Conservation (phyloP, 371 early-diverging fungal genomes). For the Phascolomyces articulosus region DNA sequence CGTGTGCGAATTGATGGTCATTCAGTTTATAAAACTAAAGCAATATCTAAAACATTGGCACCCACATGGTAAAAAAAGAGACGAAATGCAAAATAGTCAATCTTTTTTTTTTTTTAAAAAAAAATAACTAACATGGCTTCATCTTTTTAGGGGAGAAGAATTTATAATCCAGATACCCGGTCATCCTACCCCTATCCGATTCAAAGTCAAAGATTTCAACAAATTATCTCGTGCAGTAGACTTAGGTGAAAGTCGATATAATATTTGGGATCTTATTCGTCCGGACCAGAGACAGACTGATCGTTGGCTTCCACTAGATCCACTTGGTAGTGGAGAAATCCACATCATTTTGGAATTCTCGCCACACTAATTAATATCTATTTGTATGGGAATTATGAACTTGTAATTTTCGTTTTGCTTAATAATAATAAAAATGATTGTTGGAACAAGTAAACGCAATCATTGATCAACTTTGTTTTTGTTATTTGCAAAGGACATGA, state of each 20-base stretch:
- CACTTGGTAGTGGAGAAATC: constrained; percentile 43
- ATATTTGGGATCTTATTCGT: constrained; percentile 52
- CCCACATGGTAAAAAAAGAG: constrained; percentile 68
- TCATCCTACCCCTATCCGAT: constrained; percentile 40
- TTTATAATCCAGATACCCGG: constrained; percentile 23
- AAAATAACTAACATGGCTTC: constrained; percentile 6
- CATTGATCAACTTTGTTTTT: too few species aligned
- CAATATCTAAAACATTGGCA: constrained; percentile 69
- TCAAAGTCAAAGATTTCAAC: constrained; percentile 70
- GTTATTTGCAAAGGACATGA: too few species aligned
- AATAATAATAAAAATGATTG: too few species aligned
- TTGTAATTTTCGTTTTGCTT: too few species aligned
- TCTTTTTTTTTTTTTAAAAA: too few species aligned
- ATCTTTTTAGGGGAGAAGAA: constrained; percentile 29
- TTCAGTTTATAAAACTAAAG: constrained; percentile 69
- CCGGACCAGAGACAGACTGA: constrained; percentile 20
- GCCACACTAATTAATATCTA: constrained; percentile 2
- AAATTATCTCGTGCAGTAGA: constrained; percentile 64
- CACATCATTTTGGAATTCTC: constrained; percentile 21
- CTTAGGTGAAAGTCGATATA: constrained; percentile 55
- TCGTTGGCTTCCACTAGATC: constrained; percentile 41
- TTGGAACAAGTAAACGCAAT: too few species aligned
- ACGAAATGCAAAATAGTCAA: too few species aligned
- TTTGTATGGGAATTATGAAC: too few species aligned
- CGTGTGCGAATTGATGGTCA: constrained; percentile 52